Base-by-base conservation (phyloP, 441 rosid species). In the Adansonia grandidieri region DNA sequence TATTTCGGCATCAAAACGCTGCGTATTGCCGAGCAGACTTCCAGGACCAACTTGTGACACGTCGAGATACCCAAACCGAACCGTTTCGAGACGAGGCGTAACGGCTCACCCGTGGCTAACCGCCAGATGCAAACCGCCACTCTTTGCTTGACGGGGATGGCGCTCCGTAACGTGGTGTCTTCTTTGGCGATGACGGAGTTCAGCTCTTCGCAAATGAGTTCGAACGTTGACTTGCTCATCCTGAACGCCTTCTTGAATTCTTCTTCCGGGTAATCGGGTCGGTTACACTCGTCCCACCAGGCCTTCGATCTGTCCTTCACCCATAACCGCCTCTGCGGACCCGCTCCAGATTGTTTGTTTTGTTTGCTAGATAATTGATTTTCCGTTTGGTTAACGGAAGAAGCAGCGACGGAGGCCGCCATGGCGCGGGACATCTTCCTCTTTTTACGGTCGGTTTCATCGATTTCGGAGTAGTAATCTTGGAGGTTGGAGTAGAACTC, bases 101-200 rank as follows among this genome's bases (percentile, higher is more conserved):
- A 84, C 15, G 97, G 97, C 80, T 90, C 94, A 0, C 97, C 94
- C 0, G 97, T 92, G 2, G 94, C 97, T 57, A 92, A 78, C 74
- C 97, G 81, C 97, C 97, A 90, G 28, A 92, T 80, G 47, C 97
- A 92, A 42, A 90, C 97, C n/a, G 97, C 97, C 15, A 92, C 97
- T 73, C 97, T 79, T 73, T 92, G 97, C 71, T 89, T 85, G 57
- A 90, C 97, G 1, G 97, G 97, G 70, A 92, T 90, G 17, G 97
- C 97, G 82, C 78, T 89, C 40, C 97, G 77, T 40, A 92, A 75
- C 3, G 97, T 84, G 0, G 97, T 92, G 72, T 92, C 94, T 82
- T 92, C 97, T 72, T 92, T 92, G 6, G 93, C 97, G 28, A 90
- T 89, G 10, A 75, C 94, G 1, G 97, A 82, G 70, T 88, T 90